Evolutionary conservation across 2,329 filamentous ascomycete genomes (phyloP), one percentile per base, ranked within the genome.

Genomic region (Trichoderma sp.): DNA sequence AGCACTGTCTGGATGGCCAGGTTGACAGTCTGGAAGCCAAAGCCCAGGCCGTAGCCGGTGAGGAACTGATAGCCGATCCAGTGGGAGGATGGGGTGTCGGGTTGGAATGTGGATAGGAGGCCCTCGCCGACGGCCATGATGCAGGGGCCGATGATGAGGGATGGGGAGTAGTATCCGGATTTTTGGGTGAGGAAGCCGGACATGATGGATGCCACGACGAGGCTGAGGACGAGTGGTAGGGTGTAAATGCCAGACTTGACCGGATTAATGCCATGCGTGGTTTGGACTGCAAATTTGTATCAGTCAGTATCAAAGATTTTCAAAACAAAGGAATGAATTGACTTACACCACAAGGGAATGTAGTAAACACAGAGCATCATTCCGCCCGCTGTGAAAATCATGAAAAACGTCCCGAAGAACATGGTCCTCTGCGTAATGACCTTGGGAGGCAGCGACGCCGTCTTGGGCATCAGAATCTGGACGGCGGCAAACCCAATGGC

Each of bases 21-120:
- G 66, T 82, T 80, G 18, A 85, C 80, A 4, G 86, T 83, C 73
- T 90, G 87, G 80, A 90, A 85, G 6, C 85, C 84, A 28, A 86
- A 78, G 3, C 88, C 88, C 4, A 89, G 74, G 1, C 88, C 88
- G 59, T 87, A 83, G 21, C 88, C 88, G 7, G 84, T 80, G 24
- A 90, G 74, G 67, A 87, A 85, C 73, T 90, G 86, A 73, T 81
- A 90, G 14, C 81, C 85, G 67, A 89, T 87, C 88, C 88, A 90
- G 69, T 85, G 81, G 2, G 80, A 76, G 1, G 83, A 81, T 3
- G 78, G 77, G 16, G 84, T 85, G 60, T 76, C 71, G 1, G 83
- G 82, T 18, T 75, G 78, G 37, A 89, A 83, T 0, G 86, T 90
- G 66, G 82, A 87, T 72, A 90, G 79, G 14, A 90, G 81, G 2